phyloP scores from a whole-genome alignment of 306 rosid species.

The Sesbania bispinosa region DNA sequence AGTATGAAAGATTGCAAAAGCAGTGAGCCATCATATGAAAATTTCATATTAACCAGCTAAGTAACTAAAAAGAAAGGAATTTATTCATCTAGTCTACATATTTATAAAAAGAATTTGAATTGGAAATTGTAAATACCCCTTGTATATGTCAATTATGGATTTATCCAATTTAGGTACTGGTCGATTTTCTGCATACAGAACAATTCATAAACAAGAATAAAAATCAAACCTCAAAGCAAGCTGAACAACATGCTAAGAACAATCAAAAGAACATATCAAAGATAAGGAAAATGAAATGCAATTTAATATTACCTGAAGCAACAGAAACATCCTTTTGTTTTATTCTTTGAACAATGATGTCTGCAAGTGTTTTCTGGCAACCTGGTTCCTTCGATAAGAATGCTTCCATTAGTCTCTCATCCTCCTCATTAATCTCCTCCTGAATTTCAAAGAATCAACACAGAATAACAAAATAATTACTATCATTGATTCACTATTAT shows the following conservation, averaged over 20 bases:
- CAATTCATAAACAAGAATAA: background rate
- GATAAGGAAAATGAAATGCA: background rate
- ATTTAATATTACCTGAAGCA: conserved; percentile 46
- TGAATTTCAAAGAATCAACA: conserved; percentile 22
- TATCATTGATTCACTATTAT: background rate
- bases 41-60: background rate
- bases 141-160: conserved; percentile 61
- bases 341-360: conserved; percentile 62
- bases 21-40: background rate
- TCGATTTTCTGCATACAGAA: conserved; percentile 52
- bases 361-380: conserved; percentile 58
- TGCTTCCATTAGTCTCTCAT: conserved; percentile 59
- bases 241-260: background rate
- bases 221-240: background rate
- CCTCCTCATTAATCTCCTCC: conserved; percentile 68
- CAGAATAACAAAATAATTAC: background rate
- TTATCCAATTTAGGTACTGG: conserved; percentile 71
- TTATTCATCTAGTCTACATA: background rate
- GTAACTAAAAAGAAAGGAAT: background rate
- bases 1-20: conserved; percentile 1
- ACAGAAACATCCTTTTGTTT: conserved; percentile 58
- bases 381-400: conserved; percentile 49
- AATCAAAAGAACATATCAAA: background rate
- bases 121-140: conserved; percentile 49
- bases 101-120: background rate